Base-by-base conservation (phyloP, 768 basidiomycete species). In the Terana coerulea region DNA sequence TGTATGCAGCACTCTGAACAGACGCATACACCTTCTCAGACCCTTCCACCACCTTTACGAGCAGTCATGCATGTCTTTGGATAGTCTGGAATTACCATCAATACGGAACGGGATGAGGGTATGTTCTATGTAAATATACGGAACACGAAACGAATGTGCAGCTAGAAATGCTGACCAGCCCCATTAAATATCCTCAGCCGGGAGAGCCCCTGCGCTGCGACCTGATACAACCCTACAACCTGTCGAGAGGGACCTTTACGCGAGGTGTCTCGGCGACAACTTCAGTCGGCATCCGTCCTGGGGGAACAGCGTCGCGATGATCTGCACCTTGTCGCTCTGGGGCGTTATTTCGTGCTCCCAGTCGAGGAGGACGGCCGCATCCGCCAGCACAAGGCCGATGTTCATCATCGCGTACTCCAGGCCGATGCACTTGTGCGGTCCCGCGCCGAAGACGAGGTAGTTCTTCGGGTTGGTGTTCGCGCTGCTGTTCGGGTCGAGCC, bases 251-350 rank as follows among this genome's bases (percentile, higher is more conserved):
- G n/a, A n/a, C n/a, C n/a, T 31, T 29, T 33, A 46, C 19, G 45
- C 45, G n/a, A 30, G 26, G 19, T 42, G 39, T 12, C 49, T 40
- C 37, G 49, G 40, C 22, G 21, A 41, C 59, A 95, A 79, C 63
- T 83, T 89, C 56, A 98, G 76, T 52, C 80, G 69, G 60, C 92
- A 91, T 36, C 91, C 91, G 62, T 98, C 95, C 67, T 90, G 86
- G 10, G 97, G 97, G 82, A 99, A 99, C 36, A 98, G 70, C 19
- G 93, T 97, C n/a, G 95, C 91, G 59, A 98, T 92, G 56, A 98
- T 91, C 87, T 90, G 81, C 60, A 95, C 83, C 70, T 91, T 76
- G 17, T 90, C 76, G 57, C 88, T 91, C 52, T 80, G 67, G 1
- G 81, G 78, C 0, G 97, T 98, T n/a, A 77, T 41, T 42, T 87